Base-by-base conservation (phyloP, 2,329 filamentous ascomycete species). In the Sporothrix phasma region DNA sequence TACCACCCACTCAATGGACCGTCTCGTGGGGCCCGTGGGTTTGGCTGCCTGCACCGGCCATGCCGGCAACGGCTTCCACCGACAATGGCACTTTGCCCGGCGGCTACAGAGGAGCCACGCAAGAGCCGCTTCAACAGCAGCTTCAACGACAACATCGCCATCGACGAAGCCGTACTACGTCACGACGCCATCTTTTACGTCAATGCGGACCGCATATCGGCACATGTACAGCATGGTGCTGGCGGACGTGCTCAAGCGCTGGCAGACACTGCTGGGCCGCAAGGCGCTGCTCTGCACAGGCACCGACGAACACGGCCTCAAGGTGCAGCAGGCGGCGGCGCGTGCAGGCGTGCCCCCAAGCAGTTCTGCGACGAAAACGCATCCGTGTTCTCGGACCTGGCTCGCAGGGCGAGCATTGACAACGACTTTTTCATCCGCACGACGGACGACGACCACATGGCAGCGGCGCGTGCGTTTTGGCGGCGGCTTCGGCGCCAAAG, bases 131-230 rank as follows among this genome's bases (percentile, higher is more conserved):
- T 6, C 62, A 1, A 13, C 47, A 8, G 22, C 31, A 19, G 8
- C 43, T 24, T 31, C 54, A 13, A 49, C 45, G 1, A 19, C 60
- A 1, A 13, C 41, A 6, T 17, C 43, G 19, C 17, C 29, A 4
- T 29, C 37, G 3, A 37, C 67, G 66, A 97, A 97, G 78, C 92
- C 93, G 8, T 97, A 88, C 79, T 99, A 97, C 79, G 81, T 96
- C 71, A 97, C 94, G 5, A 95, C 92, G 8, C 94, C 2, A 99
- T 99, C 65, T 99, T 97, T 79, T 99, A 99, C 76, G 94, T 99
- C 78, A 99, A 99, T 83, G 90, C 92, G 63, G 92, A 90, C 53
- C 94, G 60, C 94, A 99, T 78, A 85, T 97, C 67, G 94, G 94
- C 94, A 99, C 76, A 81, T 99, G 66, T 97, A 96, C 75, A 90